These are phyloP conservation scores for Acanthamoeba royreba DNA, from an alignment of 208 protist species.

Conservation along the genomic window DNA sequence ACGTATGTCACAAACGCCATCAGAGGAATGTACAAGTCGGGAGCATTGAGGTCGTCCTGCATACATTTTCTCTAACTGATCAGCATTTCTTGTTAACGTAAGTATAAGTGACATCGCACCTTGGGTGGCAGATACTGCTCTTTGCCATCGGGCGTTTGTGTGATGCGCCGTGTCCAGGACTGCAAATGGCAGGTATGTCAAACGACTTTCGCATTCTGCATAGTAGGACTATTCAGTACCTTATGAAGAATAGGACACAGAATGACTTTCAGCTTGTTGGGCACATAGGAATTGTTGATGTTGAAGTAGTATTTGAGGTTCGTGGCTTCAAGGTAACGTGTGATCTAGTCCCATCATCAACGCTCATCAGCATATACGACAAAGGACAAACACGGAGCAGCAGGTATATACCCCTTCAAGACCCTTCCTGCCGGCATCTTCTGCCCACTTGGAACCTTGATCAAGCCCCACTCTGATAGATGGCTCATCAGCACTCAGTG, in stretches of 20 bases:
- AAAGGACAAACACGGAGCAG: background rate
- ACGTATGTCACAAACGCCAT: constrained; percentile 86
- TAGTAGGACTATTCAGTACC: background rate
- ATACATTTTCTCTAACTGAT: too few species aligned
- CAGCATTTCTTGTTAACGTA: too few species aligned
- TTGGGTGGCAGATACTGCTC: constrained; percentile 29
- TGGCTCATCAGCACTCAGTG: background rate
- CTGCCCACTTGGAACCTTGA: background rate
- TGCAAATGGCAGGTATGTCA: background rate
- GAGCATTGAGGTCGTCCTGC: constrained; percentile 80
- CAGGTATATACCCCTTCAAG: background rate
- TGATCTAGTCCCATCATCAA: background rate
- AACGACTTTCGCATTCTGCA: background rate
- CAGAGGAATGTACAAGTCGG: constrained; percentile 82
- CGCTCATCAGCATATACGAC: background rate
- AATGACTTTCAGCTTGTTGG: constrained; percentile 77
- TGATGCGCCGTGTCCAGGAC: constrained; percentile 33
- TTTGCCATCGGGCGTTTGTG: background rate
- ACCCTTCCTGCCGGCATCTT: background rate
- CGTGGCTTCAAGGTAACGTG: constrained; percentile 33
- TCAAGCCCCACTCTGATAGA: background rate
- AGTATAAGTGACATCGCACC: too few species aligned
- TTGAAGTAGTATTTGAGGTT: constrained; percentile 75
- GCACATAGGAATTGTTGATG: constrained; percentile 80
- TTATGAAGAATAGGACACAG: constrained; percentile 74